Evolutionary conservation across 768 basidiomycete genomes (phyloP).

Genomic region (Fomitopsis serialis): DNA sequence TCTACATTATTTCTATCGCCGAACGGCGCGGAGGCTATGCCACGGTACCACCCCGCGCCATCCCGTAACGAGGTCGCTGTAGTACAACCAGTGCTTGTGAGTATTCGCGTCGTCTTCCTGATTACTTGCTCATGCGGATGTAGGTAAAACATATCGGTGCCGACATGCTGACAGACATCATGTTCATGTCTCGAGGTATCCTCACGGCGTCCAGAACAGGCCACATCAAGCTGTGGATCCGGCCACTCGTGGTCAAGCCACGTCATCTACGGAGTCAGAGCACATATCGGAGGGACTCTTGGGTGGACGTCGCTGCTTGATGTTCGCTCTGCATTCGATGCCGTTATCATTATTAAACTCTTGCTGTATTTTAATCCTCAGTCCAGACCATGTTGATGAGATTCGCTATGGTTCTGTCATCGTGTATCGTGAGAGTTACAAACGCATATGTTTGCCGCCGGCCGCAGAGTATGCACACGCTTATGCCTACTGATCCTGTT

Average conservation of each 20-base stretch:
- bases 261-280: slow-evolving; percentile 21
- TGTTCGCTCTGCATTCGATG: too few species aligned
- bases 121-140: slow-evolving; percentile 2
- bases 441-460: not conserved
- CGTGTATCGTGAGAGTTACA: not conserved
- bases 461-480: too few species aligned
- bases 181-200: slow-evolving; percentile 73
- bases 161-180: slow-evolving; percentile 70
- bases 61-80: slow-evolving; percentile 86
- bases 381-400: too few species aligned
- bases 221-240: slow-evolving; percentile 79
- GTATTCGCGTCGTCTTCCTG: slow-evolving; percentile 17
- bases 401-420: too few species aligned
- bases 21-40: slow-evolving; percentile 34
- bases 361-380: not conserved
- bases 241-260: slow-evolving; percentile 50
- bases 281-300: slow-evolving; percentile 13
- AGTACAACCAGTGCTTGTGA: slow-evolving; percentile 84
- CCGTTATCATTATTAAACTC: too few species aligned
- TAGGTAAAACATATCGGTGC: slow-evolving; percentile 80
- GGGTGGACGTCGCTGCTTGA: slow-evolving; percentile 4
- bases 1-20: slow-evolving; percentile 54
- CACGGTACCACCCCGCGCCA: slow-evolving; percentile 82
- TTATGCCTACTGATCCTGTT: not conserved
- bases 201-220: slow-evolving; percentile 77